Base-by-base conservation (phyloP, 768 basidiomycete genomes). In the Pleurotus salmoneostramineus region DNA sequence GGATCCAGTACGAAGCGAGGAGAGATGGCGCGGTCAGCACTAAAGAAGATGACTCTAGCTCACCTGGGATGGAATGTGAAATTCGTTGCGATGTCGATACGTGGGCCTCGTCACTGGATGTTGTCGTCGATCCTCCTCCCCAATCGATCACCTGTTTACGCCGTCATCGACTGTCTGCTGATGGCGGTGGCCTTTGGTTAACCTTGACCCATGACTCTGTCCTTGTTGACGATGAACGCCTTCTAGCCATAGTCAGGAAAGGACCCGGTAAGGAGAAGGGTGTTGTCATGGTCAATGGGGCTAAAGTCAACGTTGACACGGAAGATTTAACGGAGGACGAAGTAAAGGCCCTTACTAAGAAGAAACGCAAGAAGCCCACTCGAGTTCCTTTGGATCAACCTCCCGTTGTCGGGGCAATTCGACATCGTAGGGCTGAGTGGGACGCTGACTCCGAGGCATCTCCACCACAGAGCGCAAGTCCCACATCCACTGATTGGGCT, bases 301-400 rank as follows among this genome's bases (percentile, higher is more conserved):
- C 87, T 36, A 89, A 88, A 64, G 76, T 93, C 37, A 79, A 81
- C 47, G 88, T 98, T 17, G 96, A 98, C 64, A 80, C 89, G 32
- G 95, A 97, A 67, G 93, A 95, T 56, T 77, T 99, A 15, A 80
- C 88, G 0, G 94, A 96, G 56, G 76, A 81, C 27, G 95, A 98
- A 70, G 84, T 95, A 64, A 93, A 95, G 76, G 72, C 81, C 4
- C 77, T 97, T 44, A 77, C 83, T 66, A 91, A 88, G 71, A 84
- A 85, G 76, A 98, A 95, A 72, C 83, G 96, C 6, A 77, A 93
- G 50, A 93, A 93, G 69, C 92, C 93, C 3, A 74, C 77, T 3
- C 83, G 96, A 35, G 87, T 95, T 52, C 95, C 97, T 3, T 79
- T 99, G 15, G 97, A 99, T 69, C 95, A 95, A 63, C 95, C 95